Evolutionary conservation across 805 yeast genomes (phyloP).

Genomic region (Clavispora santaluciae): DNA sequence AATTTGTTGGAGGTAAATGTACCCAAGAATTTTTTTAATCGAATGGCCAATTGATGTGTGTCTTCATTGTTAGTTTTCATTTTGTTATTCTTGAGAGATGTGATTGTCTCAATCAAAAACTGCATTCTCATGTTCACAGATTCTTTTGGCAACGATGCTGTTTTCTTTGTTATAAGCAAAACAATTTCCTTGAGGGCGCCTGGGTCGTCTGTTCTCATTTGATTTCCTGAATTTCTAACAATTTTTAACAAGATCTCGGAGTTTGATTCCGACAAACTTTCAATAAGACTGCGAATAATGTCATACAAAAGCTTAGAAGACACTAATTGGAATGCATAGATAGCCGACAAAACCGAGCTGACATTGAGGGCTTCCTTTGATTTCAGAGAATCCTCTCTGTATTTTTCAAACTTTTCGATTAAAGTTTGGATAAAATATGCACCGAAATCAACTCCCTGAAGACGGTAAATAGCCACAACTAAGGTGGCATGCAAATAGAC

Average conservation of each 20-base stretch:
- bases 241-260: conserved; percentile 75
- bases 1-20: conserved; percentile 41
- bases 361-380: conserved; percentile 57
- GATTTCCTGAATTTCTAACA: conserved; percentile 72
- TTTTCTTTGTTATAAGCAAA: conserved; percentile 43
- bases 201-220: conserved; percentile 89
- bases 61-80: conserved; percentile 53
- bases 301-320: conserved; percentile 76
- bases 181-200: conserved; percentile 77
- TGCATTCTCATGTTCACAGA: conserved; percentile 58
- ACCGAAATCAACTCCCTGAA: conserved; percentile 86
- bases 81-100: conserved; percentile 83
- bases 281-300: conserved; percentile 51
- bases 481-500: conserved; percentile 75
- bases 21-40: conserved; percentile 63
- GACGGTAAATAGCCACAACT: conserved; percentile 65
- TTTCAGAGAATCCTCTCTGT: conserved; percentile 25
- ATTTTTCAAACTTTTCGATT: conserved; percentile 62
- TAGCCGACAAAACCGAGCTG: conserved; percentile 67
- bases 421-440: conserved; percentile 76
- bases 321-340: conserved; percentile 73
- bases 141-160: conserved; percentile 32
- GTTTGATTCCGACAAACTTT: conserved; percentile 58
- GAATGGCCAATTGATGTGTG: conserved; percentile 42
- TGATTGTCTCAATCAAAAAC: conserved; percentile 79